phyloP scores from a whole-genome alignment of 495 filamentous ascomycete genomes.

The Pseudotulostoma volvatum region DNA sequence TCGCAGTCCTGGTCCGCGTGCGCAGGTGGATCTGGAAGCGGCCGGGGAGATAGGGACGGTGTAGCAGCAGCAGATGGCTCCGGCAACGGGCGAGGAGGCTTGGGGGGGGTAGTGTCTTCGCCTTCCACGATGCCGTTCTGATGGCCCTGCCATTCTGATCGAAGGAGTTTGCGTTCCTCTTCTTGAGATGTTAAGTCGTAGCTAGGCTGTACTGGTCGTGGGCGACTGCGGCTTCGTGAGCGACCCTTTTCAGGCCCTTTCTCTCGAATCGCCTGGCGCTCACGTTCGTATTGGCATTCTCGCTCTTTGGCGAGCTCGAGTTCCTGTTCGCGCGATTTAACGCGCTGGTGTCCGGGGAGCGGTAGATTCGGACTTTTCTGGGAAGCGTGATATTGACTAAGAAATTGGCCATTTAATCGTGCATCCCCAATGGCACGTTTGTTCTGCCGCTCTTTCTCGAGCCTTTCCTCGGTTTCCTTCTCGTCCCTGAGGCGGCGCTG shows the following conservation, averaged over 20 bases:
- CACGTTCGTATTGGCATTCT: slow-evolving; percentile 68
- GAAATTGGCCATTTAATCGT: slow-evolving; percentile 64
- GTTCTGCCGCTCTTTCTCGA: slow-evolving; percentile 50
- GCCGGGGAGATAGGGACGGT: slow-evolving; percentile 26
- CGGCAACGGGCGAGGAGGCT: slow-evolving; percentile 27
- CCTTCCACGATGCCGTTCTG: slow-evolving; percentile 13
- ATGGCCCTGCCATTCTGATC: slow-evolving; percentile 47
- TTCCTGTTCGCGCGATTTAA: slow-evolving; percentile 72
- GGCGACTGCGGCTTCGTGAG: slow-evolving; percentile 25
- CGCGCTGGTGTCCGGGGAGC: slow-evolving; percentile 41
- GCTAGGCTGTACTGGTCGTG: slow-evolving; percentile 33
- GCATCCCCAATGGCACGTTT: slow-evolving; percentile 42
- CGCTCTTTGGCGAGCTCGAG: slow-evolving; percentile 73
- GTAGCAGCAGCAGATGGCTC: slow-evolving; percentile 13
- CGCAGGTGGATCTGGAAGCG: slow-evolving; percentile 34
- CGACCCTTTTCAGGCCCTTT: slow-evolving; percentile 17
- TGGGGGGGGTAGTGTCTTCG: slow-evolving; percentile 22
- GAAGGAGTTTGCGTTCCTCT: slow-evolving; percentile 60
- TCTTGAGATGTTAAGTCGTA: slow-evolving; percentile 53
- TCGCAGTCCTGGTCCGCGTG: slow-evolving; percentile 17
- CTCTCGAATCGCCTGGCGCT: slow-evolving; percentile 44
- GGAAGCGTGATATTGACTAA: slow-evolving; percentile 66
- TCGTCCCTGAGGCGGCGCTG: slow-evolving; percentile 59
- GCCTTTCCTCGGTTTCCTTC: slow-evolving; percentile 45
- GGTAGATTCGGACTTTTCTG: slow-evolving; percentile 12